Percentiles rank a stretch among this genome's conserved stretches.
These are phyloP conservation scores for Oryza australiensis DNA, from an alignment of 176 grass and related monocot species.

Conservation along the genomic window DNA sequence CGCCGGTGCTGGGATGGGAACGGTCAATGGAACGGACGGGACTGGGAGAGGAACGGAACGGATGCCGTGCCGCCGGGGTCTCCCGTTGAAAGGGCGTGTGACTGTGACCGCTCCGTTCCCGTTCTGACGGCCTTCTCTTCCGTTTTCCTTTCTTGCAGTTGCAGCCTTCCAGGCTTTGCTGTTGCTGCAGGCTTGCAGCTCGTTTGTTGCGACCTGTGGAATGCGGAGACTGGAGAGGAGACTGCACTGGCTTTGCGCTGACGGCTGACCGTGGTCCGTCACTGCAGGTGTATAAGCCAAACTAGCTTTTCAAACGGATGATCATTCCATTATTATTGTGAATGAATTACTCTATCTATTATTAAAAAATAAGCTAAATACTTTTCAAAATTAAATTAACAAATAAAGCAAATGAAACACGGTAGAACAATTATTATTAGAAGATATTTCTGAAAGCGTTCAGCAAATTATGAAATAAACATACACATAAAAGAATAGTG, in stretches of 20 bases:
- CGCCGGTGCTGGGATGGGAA: constrained; percentile 32
- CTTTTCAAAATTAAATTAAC: no score
- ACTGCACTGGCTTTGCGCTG: not conserved
- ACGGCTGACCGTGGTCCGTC: not conserved
- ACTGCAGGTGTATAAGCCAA: no score
- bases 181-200: not conserved
- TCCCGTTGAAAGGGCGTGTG: constrained; percentile 13
- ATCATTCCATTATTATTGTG: no score
- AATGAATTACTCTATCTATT: no score
- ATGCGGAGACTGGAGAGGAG: not conserved
- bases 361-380: no score
- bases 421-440: no score
- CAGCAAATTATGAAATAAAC: no score
- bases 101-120: not conserved
- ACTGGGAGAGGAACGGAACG: not conserved
- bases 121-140: constrained; percentile 9
- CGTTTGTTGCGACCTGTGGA: not conserved
- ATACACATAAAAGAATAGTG: no score
- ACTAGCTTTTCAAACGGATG: no score
- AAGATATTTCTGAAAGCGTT: no score
- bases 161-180: no score
- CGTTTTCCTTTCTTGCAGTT: not conserved
- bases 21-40: constrained; percentile 36
- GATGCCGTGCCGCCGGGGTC: constrained; percentile 38
- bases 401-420: no score